Conservation (phyloP, 2,329 filamentous ascomycete species). For the Diplocarpon rosae region DNA sequence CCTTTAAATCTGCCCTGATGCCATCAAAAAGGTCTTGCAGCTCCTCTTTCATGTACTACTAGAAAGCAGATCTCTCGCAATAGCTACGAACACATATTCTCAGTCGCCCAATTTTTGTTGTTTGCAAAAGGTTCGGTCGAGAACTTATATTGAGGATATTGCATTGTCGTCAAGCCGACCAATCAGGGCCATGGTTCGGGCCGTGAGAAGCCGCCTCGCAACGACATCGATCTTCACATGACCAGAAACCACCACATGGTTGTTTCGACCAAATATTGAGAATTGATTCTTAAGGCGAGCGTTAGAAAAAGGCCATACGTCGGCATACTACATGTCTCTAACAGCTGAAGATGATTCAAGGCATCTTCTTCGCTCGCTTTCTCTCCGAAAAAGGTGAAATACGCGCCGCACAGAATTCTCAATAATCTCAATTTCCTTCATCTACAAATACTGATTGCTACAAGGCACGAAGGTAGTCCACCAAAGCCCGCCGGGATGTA, state of each 20-base stretch:
- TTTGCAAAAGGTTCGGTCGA: neutral
- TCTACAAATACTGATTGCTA: neutral
- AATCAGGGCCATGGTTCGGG: slow-evolving; percentile 1
- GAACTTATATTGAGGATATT: neutral
- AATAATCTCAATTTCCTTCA: neutral
- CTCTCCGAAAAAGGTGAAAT: slow-evolving; percentile 49
- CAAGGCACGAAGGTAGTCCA: slow-evolving; percentile 51
- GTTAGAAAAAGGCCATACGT: no score
- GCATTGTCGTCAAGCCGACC: slow-evolving; percentile 1
- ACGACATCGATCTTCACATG: neutral
- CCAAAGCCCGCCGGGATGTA: slow-evolving; percentile 51
- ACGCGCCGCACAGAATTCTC: neutral
- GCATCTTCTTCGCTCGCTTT: slow-evolving; percentile 61
- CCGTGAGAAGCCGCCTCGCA: neutral
- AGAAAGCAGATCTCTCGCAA: no score
- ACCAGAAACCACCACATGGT: no score
- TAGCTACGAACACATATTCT: no score
- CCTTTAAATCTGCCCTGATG: no score
- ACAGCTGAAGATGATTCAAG: slow-evolving; percentile 45
- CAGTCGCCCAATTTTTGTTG: no score
- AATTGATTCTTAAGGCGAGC: no score
- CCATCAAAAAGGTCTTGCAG: no score
- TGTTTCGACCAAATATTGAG: no score
- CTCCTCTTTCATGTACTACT: no score
- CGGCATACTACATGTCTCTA: neutral